Percentiles rank a stretch among this genome's conserved stretches.
Evolutionary conservation across 73 alveolate genomes (phyloP).

Genomic region (Durusdinium trenchii): DNA sequence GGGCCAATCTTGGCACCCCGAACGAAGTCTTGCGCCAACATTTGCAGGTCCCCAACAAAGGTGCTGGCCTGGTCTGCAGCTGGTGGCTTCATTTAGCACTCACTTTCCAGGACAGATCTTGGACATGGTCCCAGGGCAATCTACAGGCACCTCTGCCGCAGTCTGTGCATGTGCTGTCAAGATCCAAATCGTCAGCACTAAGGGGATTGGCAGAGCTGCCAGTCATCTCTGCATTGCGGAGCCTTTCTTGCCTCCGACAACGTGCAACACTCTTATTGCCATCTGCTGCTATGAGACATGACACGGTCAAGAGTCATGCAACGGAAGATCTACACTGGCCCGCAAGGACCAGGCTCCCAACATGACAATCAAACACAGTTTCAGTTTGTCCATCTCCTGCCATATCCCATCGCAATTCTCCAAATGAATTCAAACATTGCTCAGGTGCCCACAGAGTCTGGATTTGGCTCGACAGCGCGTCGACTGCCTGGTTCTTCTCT

Average conservation of each 20-base stretch:
- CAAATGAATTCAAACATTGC: not conserved
- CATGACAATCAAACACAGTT: not conserved
- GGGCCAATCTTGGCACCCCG: not conserved
- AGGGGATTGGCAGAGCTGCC: conserved; percentile 29
- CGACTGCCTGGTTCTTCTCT: conserved; percentile 33
- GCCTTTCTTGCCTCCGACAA: conserved; percentile 10
- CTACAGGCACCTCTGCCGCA: not conserved
- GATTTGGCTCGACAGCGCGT: conserved; percentile 14
- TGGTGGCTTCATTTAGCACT: no score
- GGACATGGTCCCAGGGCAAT: not conserved
- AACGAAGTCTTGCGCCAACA: conserved; percentile 84
- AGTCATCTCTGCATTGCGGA: conserved; percentile 32
- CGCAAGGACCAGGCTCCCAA: not conserved
- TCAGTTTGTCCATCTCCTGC: not conserved
- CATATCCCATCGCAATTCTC: not conserved
- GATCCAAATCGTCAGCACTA: not conserved
- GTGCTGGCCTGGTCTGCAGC: conserved; percentile 24
- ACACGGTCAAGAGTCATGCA: no score
- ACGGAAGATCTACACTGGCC: no score
- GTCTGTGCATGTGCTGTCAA: not conserved
- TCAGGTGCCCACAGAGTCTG: conserved; percentile 21
- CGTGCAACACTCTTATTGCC: no score
- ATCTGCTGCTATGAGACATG: no score
- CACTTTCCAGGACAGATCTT: no score
- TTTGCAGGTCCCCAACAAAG: conserved; percentile 65